Evolutionary conservation across 768 basidiomycete species (phyloP), one percentile per base, ranked within the genome.

Genomic region (Xerocomus potaroensis): DNA sequence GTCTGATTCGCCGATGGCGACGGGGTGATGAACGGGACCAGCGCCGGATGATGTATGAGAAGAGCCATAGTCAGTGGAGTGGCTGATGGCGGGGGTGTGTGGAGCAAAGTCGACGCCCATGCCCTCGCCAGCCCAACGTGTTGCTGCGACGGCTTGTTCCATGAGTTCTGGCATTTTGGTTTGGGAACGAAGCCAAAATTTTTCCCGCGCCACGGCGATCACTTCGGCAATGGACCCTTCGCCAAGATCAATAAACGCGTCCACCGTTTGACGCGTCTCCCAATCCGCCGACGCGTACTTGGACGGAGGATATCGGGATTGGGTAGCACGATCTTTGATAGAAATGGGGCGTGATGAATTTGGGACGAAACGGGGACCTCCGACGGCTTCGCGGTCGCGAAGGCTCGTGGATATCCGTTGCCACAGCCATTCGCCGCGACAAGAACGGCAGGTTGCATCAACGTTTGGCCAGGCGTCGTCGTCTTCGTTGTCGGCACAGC

Each of bases 401-500:
- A 73, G 62, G 31, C 70, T 73, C 4, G 62, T 49, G n/a, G 64
- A 59, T n/a, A 78, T 79, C 16, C 76, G 72, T 16, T 73, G 72
- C 80, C 80, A 84, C 4, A 90, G 68, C 71, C 75, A 78, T 61
- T 89, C 85, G 3, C 60, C 61, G 29, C 87, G 75, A 61, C 87
- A 90, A 37, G 65, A 66, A 32, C 79, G 74, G 61, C 87, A 90
- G 8, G 87, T 88, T 2, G 83, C 72, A 24, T 81, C 78, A 10
- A 84, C 73, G 6, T 71, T 72, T 0, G 81, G 79, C 76, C 82
- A 88, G 0, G 77, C 75, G 11, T 81, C 78, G 15, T 80, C 76
- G 62, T 89, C 87, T 50, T 87, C 86, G 57, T 87, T 88, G 57
- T 85, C 84, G 4, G 76, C 66, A 49, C 79, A 77, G 24, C 71